Conservation (phyloP, 768 basidiomycete species). For the Sarcomyxa edulis region DNA sequence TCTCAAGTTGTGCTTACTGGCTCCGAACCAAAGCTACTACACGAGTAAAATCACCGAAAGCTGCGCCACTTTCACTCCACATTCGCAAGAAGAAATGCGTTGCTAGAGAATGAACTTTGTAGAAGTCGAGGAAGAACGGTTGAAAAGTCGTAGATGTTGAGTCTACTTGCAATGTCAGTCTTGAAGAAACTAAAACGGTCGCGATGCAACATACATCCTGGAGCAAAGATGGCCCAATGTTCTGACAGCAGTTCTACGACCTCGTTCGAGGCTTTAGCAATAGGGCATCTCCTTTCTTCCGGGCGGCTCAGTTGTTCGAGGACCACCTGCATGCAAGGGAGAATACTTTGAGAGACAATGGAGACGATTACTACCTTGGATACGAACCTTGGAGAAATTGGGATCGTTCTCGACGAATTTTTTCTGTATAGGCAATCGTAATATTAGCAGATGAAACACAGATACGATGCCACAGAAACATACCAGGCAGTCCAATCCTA, state of each 20-base stretch:
- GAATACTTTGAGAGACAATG: too few species aligned
- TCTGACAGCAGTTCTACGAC: conserved; percentile 81
- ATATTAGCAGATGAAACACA: background rate
- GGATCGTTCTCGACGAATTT: conserved; percentile 64
- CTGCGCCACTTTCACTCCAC: conserved; percentile 86
- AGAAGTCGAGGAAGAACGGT: conserved; percentile 85
- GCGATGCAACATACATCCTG: conserved; percentile 57
- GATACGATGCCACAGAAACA: conserved; percentile 16
- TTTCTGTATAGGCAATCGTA: conserved; percentile 32
- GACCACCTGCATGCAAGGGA: conserved; percentile 47
- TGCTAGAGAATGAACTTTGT: conserved; percentile 74
- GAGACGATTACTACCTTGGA: too few species aligned
- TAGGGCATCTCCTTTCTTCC: conserved; percentile 70
- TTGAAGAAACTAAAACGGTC: conserved; percentile 4
- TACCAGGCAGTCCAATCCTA: conserved; percentile 82
- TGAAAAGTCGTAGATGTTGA: conserved; percentile 78
- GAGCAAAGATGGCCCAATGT: conserved; percentile 81
- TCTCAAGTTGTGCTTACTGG: conserved; percentile 53
- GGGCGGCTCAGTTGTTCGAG: conserved; percentile 77
- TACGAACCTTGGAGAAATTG: conserved; percentile 32
- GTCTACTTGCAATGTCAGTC: conserved; percentile 37
- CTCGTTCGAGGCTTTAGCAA: conserved; percentile 81
- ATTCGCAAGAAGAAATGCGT: conserved; percentile 87
- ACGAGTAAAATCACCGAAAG: conserved; percentile 69
- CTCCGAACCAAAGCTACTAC: conserved; percentile 74